Evolutionary conservation across 805 yeast genomes (phyloP).

Genomic region (Maudiozyma serrabonitensis): DNA sequence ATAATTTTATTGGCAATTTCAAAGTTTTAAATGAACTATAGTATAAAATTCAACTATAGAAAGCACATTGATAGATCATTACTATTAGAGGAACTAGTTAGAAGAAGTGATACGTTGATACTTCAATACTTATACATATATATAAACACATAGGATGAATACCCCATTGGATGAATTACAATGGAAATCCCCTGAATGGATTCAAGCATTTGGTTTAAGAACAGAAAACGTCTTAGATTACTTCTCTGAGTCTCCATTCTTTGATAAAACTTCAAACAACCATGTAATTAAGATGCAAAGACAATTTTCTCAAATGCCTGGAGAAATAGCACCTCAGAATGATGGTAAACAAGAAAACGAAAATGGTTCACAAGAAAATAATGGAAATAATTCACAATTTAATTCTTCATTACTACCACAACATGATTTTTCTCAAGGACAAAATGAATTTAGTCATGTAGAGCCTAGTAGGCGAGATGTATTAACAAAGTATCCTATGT

Average conservation of each 20-base stretch:
- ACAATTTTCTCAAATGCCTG: slow-evolving; percentile 41
- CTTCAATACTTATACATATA: no score
- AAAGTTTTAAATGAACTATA: no score
- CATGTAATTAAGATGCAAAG: slow-evolving; percentile 93
- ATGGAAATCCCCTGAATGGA: slow-evolving; percentile 98
- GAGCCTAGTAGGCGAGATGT: slow-evolving; percentile 20
- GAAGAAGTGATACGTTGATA: no score
- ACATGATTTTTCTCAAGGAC: slow-evolving; percentile 1
- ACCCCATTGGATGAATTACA: slow-evolving; percentile 71
- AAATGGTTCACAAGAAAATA: neutral
- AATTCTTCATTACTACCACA: neutral
- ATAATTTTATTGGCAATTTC: no score
- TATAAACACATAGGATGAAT: slow-evolving; percentile 7
- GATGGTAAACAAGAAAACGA: neutral
- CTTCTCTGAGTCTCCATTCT: slow-evolving; percentile 89
- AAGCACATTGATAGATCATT: no score
- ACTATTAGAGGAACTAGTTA: no score
- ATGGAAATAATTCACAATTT: neutral
- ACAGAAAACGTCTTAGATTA: slow-evolving; percentile 89
- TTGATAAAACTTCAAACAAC: slow-evolving; percentile 86
- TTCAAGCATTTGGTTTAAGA: slow-evolving; percentile 75
- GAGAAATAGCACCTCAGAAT: neutral
- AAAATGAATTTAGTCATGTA: slow-evolving; percentile 13
- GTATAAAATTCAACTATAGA: no score
- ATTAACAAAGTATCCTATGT: slow-evolving; percentile 21